These are phyloP conservation scores for Neurospora sp. DNA, from an alignment of 2,329 filamentous ascomycete species.

Conservation along the genomic window DNA sequence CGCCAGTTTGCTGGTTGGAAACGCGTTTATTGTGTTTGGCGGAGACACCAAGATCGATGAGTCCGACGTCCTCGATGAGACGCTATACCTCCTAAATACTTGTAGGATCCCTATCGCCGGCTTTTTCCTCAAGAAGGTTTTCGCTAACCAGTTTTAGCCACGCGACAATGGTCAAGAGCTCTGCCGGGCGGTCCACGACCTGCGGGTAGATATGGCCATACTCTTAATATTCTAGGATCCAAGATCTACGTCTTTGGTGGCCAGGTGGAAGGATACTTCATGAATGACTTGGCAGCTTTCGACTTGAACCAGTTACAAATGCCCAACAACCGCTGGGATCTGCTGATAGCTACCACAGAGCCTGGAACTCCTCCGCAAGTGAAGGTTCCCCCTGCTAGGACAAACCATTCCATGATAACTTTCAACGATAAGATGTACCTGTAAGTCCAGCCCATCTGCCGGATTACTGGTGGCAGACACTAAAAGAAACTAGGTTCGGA, in stretches of 20 bases:
- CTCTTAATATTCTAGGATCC: constrained; percentile 89
- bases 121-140: neutral
- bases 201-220: constrained; percentile 88
- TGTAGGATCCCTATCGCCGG: constrained; percentile 47
- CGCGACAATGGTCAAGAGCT: constrained; percentile 94
- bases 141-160: constrained; percentile 48
- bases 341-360: constrained; percentile 69
- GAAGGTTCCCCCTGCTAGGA: constrained; percentile 74
- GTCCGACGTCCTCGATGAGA: constrained; percentile 83
- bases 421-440: constrained; percentile 91
- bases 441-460: constrained; percentile 41
- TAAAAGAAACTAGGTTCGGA: constrained; percentile 58
- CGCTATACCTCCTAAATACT: constrained; percentile 90
- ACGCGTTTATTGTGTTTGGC: constrained; percentile 97
- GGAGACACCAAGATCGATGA: constrained; percentile 98
- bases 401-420: constrained; percentile 87
- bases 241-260: constrained; percentile 97
- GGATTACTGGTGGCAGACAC: constrained; percentile 4
- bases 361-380: constrained; percentile 48
- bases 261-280: constrained; percentile 94
- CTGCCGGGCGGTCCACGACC: constrained; percentile 79
- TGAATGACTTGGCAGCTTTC: constrained; percentile 93
- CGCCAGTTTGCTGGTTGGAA: constrained; percentile 86
- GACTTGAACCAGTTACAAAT: constrained; percentile 92
- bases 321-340: constrained; percentile 86